Percentiles rank a stretch among this genome's conserved stretches.
phyloP scores from a whole-genome alignment of 2,329 filamentous ascomycete species.

The Dactylellina cionopaga region DNA sequence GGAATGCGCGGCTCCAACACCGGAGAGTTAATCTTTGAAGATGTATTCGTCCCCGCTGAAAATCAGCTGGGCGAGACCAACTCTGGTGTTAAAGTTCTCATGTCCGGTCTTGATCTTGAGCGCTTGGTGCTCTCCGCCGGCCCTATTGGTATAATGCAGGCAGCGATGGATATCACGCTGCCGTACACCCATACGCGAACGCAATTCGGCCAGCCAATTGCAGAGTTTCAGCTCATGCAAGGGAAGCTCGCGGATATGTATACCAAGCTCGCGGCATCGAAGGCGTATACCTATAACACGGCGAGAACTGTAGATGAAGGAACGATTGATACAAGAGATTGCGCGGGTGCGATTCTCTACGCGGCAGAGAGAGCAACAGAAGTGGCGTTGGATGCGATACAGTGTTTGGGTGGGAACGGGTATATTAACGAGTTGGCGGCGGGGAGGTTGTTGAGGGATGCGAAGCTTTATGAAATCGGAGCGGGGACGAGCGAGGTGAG shows the following conservation, averaged over 20 bases:
- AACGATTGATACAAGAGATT: conserved; percentile 83
- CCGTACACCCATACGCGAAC: conserved; percentile 89
- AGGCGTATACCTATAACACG: conserved; percentile 87
- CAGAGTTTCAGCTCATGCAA: conserved; percentile 91
- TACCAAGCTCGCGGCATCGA: conserved; percentile 84
- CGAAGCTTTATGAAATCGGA: conserved; percentile 92
- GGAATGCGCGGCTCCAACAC: conserved; percentile 98
- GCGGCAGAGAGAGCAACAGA: conserved; percentile 91
- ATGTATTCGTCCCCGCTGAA: conserved; percentile 85
- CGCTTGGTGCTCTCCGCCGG: conserved; percentile 90
- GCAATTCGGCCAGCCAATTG: conserved; percentile 88
- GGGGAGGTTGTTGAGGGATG: conserved; percentile 80
- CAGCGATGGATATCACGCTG: conserved; percentile 82
- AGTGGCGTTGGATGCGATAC: conserved; percentile 85
- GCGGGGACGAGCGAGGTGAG: conserved; percentile 94
- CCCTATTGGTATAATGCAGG: conserved; percentile 93
- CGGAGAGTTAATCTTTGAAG: conserved; percentile 89
- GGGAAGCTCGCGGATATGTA: conserved; percentile 97
- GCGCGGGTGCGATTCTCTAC: conserved; percentile 91
- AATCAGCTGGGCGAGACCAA: conserved; percentile 84
- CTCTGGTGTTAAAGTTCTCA: conserved; percentile 86
- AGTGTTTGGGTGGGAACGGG: conserved; percentile 92
- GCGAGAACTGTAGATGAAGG: conserved; percentile 83
- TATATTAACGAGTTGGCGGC: conserved; percentile 96
- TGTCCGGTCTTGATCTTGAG: conserved; percentile 96